Evolutionary conservation across 768 basidiomycete genomes (phyloP).

Genomic region (Holtermannia corniformis): DNA sequence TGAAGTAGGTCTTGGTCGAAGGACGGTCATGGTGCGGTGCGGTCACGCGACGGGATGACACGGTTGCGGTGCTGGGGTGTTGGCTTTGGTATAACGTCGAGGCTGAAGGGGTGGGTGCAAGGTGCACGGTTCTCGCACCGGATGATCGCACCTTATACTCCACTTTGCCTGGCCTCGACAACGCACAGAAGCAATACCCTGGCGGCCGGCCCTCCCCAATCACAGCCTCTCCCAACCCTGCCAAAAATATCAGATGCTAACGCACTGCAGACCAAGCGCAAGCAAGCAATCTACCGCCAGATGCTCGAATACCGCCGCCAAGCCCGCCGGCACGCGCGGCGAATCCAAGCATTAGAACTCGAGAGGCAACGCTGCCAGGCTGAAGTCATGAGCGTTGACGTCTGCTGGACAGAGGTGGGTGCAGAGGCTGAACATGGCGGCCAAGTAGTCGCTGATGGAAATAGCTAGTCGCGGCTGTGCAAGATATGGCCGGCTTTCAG

Average conservation of each 20-base stretch:
- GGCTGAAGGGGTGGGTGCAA: too few relatives aligned
- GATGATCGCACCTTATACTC: neutral
- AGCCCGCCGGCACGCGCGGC: constrained; percentile 22
- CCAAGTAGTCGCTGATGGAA: neutral
- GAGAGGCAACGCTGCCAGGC: constrained; percentile 27
- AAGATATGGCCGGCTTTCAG: constrained; percentile 16
- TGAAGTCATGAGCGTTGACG: constrained; percentile 27
- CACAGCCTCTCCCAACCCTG: too few relatives aligned
- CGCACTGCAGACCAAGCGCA: constrained; percentile 14
- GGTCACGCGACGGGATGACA: too few relatives aligned
- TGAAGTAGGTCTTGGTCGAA: constrained; percentile 18
- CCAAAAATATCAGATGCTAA: neutral
- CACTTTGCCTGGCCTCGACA: too few relatives aligned
- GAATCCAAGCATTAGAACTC: constrained; percentile 27
- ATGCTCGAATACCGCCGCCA: constrained; percentile 35
- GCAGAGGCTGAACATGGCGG: neutral
- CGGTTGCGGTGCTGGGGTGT: too few relatives aligned
- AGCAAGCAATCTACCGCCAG: constrained; percentile 38
- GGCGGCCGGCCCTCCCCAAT: too few relatives aligned
- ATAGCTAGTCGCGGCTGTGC: constrained; percentile 27
- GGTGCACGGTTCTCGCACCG: neutral
- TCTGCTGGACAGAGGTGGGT: constrained; percentile 35
- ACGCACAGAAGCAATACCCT: too few relatives aligned
- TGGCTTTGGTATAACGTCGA: too few relatives aligned
- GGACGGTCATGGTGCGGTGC: neutral